Percentiles rank a stretch among this genome's conserved stretches.
Evolutionary conservation across 345 rosid genomes (phyloP).

Genomic region (Geranium brycei): DNA sequence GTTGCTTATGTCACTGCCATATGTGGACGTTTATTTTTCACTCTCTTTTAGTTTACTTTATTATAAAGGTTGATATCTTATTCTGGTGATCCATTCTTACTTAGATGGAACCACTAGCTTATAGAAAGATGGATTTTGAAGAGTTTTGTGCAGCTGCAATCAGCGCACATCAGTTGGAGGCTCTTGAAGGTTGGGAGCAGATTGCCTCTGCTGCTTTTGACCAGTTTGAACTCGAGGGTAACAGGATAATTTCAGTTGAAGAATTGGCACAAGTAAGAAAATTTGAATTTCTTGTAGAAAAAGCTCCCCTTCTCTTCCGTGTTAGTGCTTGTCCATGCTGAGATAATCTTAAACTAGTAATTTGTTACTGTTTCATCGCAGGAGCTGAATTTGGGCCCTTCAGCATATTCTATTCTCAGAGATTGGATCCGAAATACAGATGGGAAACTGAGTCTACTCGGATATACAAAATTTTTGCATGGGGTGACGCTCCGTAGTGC

Average conservation of each 20-base stretch:
- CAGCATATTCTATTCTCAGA: constrained; percentile 56
- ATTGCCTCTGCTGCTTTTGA: constrained; percentile 60
- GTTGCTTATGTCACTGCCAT: neutral
- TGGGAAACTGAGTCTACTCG: constrained; percentile 73
- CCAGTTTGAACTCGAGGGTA: constrained; percentile 78
- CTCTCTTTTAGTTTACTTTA: neutral
- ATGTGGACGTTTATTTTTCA: neutral
- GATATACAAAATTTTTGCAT: constrained; percentile 66
- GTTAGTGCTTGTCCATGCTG: no score
- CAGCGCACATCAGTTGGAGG: constrained; percentile 78
- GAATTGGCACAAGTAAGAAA: constrained; percentile 61
- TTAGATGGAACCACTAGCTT: constrained; percentile 73
- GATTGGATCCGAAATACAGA: constrained; percentile 78
- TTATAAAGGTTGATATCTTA: neutral
- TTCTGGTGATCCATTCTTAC: neutral
- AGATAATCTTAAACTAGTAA: no score
- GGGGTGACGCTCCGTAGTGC: constrained; percentile 54
- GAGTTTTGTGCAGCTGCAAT: constrained; percentile 93
- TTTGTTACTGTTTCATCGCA: constrained; percentile 8
- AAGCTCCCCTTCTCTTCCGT: no score
- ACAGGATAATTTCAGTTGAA: constrained; percentile 55
- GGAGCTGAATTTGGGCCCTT: constrained; percentile 74
- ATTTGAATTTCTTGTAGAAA: neutral
- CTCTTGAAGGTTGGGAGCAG: constrained; percentile 71
- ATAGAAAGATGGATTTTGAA: constrained; percentile 59